These are phyloP conservation scores for Cladosporium halotolerans DNA, from an alignment of 2,329 filamentous ascomycete genomes.

Conservation along the genomic window DNA sequence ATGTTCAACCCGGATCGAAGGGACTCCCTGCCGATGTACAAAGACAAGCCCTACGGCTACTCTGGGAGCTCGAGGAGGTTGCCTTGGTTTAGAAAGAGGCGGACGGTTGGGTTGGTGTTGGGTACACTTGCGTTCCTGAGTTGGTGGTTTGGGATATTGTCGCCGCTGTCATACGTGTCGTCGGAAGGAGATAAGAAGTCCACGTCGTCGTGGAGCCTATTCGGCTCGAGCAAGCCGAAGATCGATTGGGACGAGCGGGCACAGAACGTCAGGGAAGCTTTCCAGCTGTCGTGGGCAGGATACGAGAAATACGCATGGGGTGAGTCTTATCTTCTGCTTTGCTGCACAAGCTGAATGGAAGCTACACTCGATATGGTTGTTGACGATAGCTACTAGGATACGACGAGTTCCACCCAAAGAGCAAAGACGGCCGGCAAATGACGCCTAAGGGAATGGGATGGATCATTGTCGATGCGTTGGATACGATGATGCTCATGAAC, in stretches of 20 bases:
- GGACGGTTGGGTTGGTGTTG: conserved; percentile 50
- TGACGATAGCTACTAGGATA: conserved; percentile 40
- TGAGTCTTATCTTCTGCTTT: conserved; percentile 40
- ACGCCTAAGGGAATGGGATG: conserved; percentile 83
- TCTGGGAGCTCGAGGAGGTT: conserved; percentile 51
- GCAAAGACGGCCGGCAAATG: conserved; percentile 78
- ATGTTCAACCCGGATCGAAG: conserved; percentile 57
- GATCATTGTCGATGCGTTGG: conserved; percentile 95
- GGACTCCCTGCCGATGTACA: conserved; percentile 81
- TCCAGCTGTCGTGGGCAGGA: conserved; percentile 84
- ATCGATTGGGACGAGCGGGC: conserved; percentile 73
- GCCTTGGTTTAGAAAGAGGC: conserved; percentile 59
- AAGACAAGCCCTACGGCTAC: conserved; percentile 89
- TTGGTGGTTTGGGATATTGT: conserved; percentile 65
- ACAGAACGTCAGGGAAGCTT: conserved; percentile 79
- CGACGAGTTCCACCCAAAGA: conserved; percentile 80
- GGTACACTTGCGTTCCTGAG: conserved; percentile 51
- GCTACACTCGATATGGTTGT: neutral
- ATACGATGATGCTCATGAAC: conserved; percentile 98
- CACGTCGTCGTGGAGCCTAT: conserved; percentile 38
- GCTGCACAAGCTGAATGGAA: neutral
- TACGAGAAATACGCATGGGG: conserved; percentile 95
- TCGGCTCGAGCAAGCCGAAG: conserved; percentile 37
- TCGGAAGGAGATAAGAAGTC: conserved; percentile 5
- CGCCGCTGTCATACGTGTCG: conserved; percentile 26